A percentile compares a stretch with the other conserved stretches of the same genome.
Conservation (phyloP, 1,284 basidiomycete genomes). For the Leccinum solheimii region DNA sequence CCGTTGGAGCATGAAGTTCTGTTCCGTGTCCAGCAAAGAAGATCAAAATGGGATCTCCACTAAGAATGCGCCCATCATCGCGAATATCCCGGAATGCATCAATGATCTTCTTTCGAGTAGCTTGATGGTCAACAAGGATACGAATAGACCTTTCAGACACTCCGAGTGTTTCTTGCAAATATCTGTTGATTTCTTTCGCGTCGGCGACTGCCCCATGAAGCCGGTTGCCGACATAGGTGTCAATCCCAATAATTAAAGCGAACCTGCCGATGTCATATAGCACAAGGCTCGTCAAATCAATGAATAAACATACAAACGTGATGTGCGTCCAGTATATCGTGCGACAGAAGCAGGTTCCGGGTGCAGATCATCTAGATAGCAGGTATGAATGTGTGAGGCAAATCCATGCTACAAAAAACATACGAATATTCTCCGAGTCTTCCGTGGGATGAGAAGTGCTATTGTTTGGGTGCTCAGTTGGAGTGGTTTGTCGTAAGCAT, state of each 20-base stretch:
- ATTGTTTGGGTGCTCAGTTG: not conserved
- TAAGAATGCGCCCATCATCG: constrained; percentile 50
- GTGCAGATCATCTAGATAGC: not conserved
- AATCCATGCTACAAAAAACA: not conserved
- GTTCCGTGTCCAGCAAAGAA: constrained; percentile 69
- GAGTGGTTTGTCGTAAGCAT: not conserved
- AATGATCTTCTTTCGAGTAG: constrained; percentile 56
- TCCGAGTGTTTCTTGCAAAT: constrained; percentile 48
- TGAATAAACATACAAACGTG: not conserved
- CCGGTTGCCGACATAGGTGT: constrained; percentile 56
- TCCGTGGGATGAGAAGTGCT: not conserved
- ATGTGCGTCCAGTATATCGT: not conserved
- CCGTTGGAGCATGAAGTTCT: constrained; percentile 53
- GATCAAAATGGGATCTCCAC: constrained; percentile 58
- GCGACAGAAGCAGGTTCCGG: not conserved
- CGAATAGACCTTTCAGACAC: constrained; percentile 56
- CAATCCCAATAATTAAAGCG: constrained; percentile 59
- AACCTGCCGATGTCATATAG: constrained; percentile 37
- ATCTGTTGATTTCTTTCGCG: constrained; percentile 50
- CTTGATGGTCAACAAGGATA: constrained; percentile 50
- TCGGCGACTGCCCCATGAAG: constrained; percentile 58
- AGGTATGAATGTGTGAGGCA: not conserved
- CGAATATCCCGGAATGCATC: constrained; percentile 50
- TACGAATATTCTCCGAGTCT: not conserved
- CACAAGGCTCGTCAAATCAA: not conserved